Percentiles rank a stretch among this genome's conserved stretches.
These are phyloP conservation scores for Excoecaria agallocha DNA, from an alignment of 345 rosid species.

Conservation along the genomic window DNA sequence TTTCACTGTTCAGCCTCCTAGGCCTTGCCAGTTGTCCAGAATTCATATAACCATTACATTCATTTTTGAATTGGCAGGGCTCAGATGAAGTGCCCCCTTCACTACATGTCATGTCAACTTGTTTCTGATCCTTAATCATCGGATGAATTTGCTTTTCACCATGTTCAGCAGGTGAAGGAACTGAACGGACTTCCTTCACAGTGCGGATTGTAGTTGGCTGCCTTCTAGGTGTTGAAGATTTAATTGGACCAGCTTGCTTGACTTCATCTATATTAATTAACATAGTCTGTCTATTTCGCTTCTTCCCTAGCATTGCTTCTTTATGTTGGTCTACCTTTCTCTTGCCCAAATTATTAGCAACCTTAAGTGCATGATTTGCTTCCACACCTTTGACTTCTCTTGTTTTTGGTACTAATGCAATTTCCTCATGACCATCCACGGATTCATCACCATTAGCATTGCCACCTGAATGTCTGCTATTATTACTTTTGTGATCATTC, in stretches of 20 bases:
- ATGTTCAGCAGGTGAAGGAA: conserved; percentile 48
- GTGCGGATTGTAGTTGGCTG: conserved; percentile 66
- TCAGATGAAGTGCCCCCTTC: conserved; percentile 53
- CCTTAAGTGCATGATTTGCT: conserved; percentile 69
- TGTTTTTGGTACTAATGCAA: conserved; percentile 43
- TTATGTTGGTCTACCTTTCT: conserved; percentile 89
- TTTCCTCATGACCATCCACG: conserved; percentile 48
- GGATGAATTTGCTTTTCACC: conserved; percentile 51
- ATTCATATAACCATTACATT: conserved; percentile 62
- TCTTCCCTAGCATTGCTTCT: conserved; percentile 97
- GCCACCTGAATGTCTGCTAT: conserved; percentile 44
- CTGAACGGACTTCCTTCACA: conserved; percentile 65
- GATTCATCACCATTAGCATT: conserved; percentile 38
- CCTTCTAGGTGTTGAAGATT: conserved; percentile 75
- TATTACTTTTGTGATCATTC: conserved; percentile 42
- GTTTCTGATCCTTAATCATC: conserved; percentile 56
- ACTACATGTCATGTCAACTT: conserved; percentile 46
- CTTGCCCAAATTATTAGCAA: conserved; percentile 66
- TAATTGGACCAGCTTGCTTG: conserved; percentile 78
- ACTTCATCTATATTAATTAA: conserved; percentile 89
- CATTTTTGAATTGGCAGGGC: conserved; percentile 51
- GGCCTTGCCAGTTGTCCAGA: conserved; percentile 47
- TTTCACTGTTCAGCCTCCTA: conserved; percentile 58
- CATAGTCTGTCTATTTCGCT: conserved; percentile 88
- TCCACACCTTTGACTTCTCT: conserved; percentile 82